Evolutionary conservation across 139 green algal species (phyloP), one percentile per base, ranked within the genome.

Genomic region (Closterium sp.): DNA sequence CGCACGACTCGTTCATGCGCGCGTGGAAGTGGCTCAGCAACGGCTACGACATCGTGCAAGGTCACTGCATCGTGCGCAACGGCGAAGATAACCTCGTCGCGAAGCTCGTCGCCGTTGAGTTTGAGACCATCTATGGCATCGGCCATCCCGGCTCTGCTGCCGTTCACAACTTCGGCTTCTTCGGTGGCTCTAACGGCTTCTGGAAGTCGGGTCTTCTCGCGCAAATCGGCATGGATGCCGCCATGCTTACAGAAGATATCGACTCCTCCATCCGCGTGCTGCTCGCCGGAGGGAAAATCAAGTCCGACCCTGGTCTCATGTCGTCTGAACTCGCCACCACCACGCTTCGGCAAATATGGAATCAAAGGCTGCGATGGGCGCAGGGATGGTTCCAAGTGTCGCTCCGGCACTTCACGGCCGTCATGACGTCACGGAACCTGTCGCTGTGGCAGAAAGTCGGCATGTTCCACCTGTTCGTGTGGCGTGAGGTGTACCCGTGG

Each of bases 331-430:
- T 93, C 13, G 90, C 90, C 32, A 93, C 90, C 31, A 89, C 87
- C 28, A 93, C 90, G 2, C 31, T 93, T 19, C 28, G 22, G 2
- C 90, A 93, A 31, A 89, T 93, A 32, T 93, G 90, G 90, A 94
- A 94, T 28, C 92, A 94, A 62, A 62, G 92, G n/a, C 92, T 94
- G 70, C 86, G 92, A 45, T 94, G 92, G 92, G 89, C 92, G 4
- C 92, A 94, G 38, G 92, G 92, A 34, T 94, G 92, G 92, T 94
- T 93, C 86, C 92, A 94, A 34, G 92, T 94, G 90, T 90, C 88
- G 9, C 84, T 93, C 79, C 30, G 87, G 30, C 90, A 93, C 30
- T 93, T 93, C 85, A 79, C 91, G 2, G 22, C 90, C 11, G 90
- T 86, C 2, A 93, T 93, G 85, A 79, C 70, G 7, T 93, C 85